phyloP scores from a whole-genome alignment of 257 asterid genomes.

The Ilex asprella region DNA sequence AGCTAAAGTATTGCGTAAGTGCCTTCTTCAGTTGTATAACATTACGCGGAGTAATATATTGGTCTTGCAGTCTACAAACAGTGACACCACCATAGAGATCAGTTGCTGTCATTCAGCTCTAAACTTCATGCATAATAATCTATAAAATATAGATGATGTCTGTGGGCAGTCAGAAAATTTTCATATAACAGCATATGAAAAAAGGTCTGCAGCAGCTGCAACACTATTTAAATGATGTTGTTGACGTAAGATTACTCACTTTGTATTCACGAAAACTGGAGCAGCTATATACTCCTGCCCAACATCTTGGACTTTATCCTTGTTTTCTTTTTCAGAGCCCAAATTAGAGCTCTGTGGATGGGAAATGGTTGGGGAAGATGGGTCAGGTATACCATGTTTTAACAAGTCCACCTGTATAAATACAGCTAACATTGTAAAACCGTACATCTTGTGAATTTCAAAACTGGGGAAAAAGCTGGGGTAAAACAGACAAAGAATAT shows the following conservation, averaged over 20 bases:
- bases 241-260: constrained; percentile 29
- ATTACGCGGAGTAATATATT: constrained; percentile 42
- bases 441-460: too few species aligned
- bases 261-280: constrained; percentile 78
- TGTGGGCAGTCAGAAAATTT: too few species aligned
- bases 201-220: background rate
- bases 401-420: constrained; percentile 69
- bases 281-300: constrained; percentile 68
- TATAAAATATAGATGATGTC: background rate
- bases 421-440: background rate
- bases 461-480: too few species aligned
- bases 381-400: constrained; percentile 86
- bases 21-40: constrained; percentile 43
- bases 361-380: constrained; percentile 60
- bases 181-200: background rate
- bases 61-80: constrained; percentile 44
- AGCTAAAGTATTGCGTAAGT: constrained; percentile 42
- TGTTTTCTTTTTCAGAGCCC: constrained; percentile 54
- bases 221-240: constrained; percentile 1
- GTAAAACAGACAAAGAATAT: too few species aligned
- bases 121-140: background rate
- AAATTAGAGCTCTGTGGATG: constrained; percentile 44
- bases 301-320: constrained; percentile 37
- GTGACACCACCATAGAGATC: constrained; percentile 5
- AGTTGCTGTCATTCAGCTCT: background rate